Evolutionary conservation across 352 stramenopile genomes (phyloP), one percentile per base, ranked within the genome.

Genomic region (Pythium coloratum): DNA sequence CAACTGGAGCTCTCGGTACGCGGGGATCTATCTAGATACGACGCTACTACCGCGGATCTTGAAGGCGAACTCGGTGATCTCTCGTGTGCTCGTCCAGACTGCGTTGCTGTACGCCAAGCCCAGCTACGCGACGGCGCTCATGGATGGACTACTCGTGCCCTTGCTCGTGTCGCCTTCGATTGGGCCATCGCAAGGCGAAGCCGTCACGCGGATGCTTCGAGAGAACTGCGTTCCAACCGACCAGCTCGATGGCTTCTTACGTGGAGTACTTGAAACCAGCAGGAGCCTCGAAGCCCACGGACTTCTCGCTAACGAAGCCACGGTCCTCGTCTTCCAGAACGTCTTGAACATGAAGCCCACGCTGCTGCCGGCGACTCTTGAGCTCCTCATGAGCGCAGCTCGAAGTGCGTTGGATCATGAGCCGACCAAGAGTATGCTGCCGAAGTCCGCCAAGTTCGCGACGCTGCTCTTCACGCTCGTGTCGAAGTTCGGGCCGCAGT

Each of bases 301-400:
- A 8, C 7, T 62, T 2, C 72, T 93, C 8, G 71, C 81, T 16
- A 91, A 87, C 51, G 85, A 93, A 32, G 75, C 82, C 3, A 75
- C 69, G n/a, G 55, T 93, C 14, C 71, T 91, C 24, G 80, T 91
- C n/a, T 82, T 88, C 50, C 85, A 92, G 65, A 93, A 88, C 57
- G 77, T 88, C 24, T 64, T 93, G 46, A 90, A 82, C 34, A 72
- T 77, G 26, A 88, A 90, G 20, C 77, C 85, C 28, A 55, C 64
- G 20, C 72, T 91, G n/a, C 71, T 78, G 2, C 36, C 60, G 13
- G 16, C 75, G 12, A 88, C 82, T 0, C 50, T 92, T 18, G 80
- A 90, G 46, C 68, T 57, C 14, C 62, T 73, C 5, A 33, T 70
- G 0, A 33, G 5, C 9, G 62, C 32, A 16, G 13, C 32, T 1